Percentiles rank a stretch among this genome's conserved stretches.
Conservation (phyloP, 345 rosid species). For the Dovyalis caffra region DNA sequence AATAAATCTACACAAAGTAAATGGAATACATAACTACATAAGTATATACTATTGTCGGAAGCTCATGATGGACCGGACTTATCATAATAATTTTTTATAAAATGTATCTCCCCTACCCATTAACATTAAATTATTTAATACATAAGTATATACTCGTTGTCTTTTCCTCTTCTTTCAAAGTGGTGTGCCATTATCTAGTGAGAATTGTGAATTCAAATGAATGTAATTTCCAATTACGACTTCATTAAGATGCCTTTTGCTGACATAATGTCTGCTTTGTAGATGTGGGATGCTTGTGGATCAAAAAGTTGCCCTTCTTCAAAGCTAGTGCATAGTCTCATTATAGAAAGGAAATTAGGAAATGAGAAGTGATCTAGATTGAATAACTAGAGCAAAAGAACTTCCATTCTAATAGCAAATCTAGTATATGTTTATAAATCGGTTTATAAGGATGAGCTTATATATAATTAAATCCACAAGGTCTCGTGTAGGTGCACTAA, state of each 20-base stretch:
- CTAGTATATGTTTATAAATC: constrained; percentile 18
- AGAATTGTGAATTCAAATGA: not conserved
- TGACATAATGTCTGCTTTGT: not conserved
- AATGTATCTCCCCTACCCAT: too few species aligned
- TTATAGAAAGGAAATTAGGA: not conserved
- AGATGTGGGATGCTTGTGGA: not conserved
- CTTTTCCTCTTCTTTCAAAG: not conserved
- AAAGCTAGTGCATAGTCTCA: not conserved
- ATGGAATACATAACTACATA: too few species aligned
- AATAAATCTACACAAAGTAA: too few species aligned
- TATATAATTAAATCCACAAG: not conserved
- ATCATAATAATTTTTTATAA: too few species aligned
- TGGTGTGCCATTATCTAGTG: not conserved
- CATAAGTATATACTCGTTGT: too few species aligned
- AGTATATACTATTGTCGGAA: too few species aligned
- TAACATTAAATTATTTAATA: too few species aligned
- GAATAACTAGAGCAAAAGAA: constrained; percentile 4
- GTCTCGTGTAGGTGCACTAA: not conserved
- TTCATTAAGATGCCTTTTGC: too few species aligned
- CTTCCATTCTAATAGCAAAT: not conserved
- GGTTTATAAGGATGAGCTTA: constrained; percentile 5
- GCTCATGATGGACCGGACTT: too few species aligned
- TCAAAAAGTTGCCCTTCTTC: not conserved
- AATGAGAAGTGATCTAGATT: constrained; percentile 5
- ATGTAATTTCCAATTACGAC: not conserved